Conservation (phyloP, 2,329 filamentous ascomycete genomes). For the Pyricularia sp. region DNA sequence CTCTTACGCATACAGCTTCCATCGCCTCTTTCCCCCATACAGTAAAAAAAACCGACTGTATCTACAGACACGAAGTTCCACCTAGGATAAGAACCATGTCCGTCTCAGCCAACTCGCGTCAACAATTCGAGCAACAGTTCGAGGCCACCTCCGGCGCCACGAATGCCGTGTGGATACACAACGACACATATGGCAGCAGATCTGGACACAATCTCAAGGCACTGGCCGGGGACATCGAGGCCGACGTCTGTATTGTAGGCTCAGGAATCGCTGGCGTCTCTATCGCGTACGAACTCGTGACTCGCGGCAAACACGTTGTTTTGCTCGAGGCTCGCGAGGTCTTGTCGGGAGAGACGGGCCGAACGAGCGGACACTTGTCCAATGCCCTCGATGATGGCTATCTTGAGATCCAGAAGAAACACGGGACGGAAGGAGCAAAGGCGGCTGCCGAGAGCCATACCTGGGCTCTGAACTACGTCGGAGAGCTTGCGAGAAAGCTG, state of each 20-base stretch:
- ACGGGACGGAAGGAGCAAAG: conserved; percentile 37
- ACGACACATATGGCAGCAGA: conserved; percentile 31
- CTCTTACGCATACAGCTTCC: background rate
- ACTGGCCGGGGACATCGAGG: conserved; percentile 30
- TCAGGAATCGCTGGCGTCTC: conserved; percentile 43
- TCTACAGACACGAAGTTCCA: background rate
- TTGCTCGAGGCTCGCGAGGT: conserved; percentile 46
- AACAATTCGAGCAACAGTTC: background rate
- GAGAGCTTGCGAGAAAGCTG: conserved; percentile 35
- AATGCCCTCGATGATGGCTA: conserved; percentile 46
- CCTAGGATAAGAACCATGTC: background rate
- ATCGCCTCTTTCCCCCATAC: background rate
- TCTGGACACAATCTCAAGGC: conserved; percentile 18
- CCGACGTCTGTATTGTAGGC: conserved; percentile 41
- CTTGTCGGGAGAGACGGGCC: conserved; percentile 41
- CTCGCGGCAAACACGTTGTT: conserved; percentile 35
- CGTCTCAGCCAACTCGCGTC: background rate
- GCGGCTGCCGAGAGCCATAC: conserved; percentile 42
- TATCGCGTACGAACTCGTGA: conserved; percentile 42
- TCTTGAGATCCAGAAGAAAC: conserved; percentile 38
- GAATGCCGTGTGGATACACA: conserved; percentile 44
- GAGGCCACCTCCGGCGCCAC: conserved; percentile 34
- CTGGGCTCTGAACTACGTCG: conserved; percentile 42
- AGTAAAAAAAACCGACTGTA: background rate
- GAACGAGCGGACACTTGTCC: conserved; percentile 44